Percentiles rank a stretch among this genome's conserved stretches.
Conservation (phyloP, 495 filamentous ascomycete genomes). For the Penicillium paxilli region DNA sequence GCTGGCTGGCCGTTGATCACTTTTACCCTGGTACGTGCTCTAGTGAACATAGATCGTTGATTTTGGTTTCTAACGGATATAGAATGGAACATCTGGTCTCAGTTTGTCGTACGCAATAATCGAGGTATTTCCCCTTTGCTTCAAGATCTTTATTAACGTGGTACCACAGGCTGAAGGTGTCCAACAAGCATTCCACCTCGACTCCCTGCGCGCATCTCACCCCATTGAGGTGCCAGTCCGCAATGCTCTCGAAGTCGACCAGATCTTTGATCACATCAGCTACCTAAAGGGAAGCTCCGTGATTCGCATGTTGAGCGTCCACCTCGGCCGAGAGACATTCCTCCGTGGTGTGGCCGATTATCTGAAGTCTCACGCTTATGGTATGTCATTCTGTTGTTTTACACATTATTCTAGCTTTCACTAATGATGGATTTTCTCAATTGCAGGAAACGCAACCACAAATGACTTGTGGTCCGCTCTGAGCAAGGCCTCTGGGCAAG, state of each 20-base stretch:
- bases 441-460: conserved; percentile 82
- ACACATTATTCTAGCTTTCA: not conserved
- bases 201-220: conserved; percentile 86
- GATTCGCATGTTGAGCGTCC: conserved; percentile 88
- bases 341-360: conserved; percentile 85
- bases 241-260: conserved; percentile 89
- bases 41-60: not conserved
- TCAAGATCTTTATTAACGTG: conserved; percentile 33
- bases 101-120: conserved; percentile 76
- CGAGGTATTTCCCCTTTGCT: conserved; percentile 45
- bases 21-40: conserved; percentile 69
- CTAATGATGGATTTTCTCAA: not conserved
- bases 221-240: conserved; percentile 91
- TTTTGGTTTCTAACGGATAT: conserved; percentile 6
- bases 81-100: conserved; percentile 94
- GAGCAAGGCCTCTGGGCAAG: conserved; percentile 81
- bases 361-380: conserved; percentile 81
- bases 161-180: conserved; percentile 72
- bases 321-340: conserved; percentile 84
- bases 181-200: conserved; percentile 85
- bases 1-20: conserved; percentile 89
- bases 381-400: conserved; percentile 20
- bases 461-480: conserved; percentile 91
- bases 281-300: conserved; percentile 95
- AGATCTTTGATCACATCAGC: conserved; percentile 94